These are phyloP conservation scores for Boletus tylopilopsis DNA, from an alignment of 768 basidiomycete species.

Conservation along the genomic window DNA sequence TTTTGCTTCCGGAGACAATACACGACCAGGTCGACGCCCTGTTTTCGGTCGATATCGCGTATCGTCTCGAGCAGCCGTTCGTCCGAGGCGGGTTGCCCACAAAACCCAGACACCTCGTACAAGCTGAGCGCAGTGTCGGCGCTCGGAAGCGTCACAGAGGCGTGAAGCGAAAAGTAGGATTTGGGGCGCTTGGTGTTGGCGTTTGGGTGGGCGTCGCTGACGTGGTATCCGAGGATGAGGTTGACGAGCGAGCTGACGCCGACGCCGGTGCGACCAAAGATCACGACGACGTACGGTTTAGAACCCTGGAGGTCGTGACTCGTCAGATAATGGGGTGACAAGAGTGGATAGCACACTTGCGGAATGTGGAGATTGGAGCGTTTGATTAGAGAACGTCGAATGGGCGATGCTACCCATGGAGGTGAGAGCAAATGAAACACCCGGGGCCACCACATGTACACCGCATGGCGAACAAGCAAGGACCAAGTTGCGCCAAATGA, in stretches of 20 bases:
- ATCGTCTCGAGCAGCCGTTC: constrained; percentile 13
- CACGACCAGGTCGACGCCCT: constrained; percentile 22
- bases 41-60: constrained; percentile 8
- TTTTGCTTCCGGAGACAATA: constrained; percentile 24
- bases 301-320: background rate
- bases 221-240: constrained; percentile 20
- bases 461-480: background rate
- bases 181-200: background rate
- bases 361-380: background rate
- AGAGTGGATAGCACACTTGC: background rate
- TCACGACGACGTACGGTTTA: constrained; percentile 21
- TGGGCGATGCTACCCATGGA: background rate
- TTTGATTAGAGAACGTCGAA: background rate
- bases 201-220: constrained; percentile 14
- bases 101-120: constrained; percentile 24
- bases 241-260: constrained; percentile 29
- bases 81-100: constrained; percentile 6
- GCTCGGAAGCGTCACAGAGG: too few species aligned
- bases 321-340: background rate
- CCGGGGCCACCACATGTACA: background rate
- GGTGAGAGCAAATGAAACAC: background rate
- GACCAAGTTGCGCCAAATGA: constrained; percentile 1
- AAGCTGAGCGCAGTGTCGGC: constrained; percentile 5
- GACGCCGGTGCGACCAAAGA: constrained; percentile 28
- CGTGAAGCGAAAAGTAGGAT: too few species aligned